phyloP scores from a whole-genome alignment of 2,329 filamentous ascomycete genomes.

The Colletotrichum sp. region DNA sequence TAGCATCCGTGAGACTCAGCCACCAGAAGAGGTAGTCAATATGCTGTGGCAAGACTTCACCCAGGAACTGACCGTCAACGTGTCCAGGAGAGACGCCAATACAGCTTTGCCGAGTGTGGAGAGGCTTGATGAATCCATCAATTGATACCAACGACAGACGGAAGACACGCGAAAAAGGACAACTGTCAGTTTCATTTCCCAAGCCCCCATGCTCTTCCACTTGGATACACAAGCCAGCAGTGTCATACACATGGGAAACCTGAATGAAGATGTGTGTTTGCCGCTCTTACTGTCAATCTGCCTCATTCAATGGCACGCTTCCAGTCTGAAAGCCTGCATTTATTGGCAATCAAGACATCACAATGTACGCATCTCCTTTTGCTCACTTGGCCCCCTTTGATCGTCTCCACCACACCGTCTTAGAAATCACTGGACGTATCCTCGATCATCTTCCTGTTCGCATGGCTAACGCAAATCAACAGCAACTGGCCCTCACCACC shows the following conservation, averaged over 20 bases:
- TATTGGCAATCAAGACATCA: background rate
- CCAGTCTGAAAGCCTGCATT: background rate
- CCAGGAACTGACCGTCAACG: background rate
- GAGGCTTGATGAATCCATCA: background rate
- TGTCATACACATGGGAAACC: background rate
- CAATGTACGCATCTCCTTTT: background rate
- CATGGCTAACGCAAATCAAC: background rate
- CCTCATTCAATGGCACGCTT: background rate
- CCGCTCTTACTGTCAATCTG: background rate
- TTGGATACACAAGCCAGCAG: background rate
- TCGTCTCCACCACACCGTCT: background rate
- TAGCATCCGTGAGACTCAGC: background rate
- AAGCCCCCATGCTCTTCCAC: background rate
- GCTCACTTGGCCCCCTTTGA: background rate
- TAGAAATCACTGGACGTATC: background rate
- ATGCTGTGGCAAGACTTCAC: background rate
- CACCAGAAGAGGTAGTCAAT: background rate
- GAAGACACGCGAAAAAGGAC: background rate
- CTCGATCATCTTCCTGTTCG: background rate
- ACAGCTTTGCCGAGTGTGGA: background rate
- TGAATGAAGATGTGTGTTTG: background rate
- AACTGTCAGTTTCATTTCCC: background rate
- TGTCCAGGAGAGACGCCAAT: background rate
- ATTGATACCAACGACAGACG: background rate
- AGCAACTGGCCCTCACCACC: background rate